phyloP scores from a whole-genome alignment of 352 stramenopile species.

The Phytophthora fragariaefolia region DNA sequence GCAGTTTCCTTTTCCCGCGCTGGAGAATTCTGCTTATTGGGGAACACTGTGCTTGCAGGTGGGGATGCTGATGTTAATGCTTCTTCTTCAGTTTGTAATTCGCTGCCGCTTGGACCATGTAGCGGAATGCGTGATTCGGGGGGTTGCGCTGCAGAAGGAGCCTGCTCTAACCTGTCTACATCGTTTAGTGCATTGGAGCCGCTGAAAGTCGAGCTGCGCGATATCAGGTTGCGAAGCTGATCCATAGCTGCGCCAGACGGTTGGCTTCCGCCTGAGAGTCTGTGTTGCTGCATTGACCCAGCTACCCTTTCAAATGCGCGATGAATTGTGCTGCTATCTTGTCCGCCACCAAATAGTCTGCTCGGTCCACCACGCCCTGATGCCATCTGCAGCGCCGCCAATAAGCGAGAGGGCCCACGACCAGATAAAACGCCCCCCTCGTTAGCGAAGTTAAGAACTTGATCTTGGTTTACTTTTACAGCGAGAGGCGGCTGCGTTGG shows the following conservation, averaged over 20 bases:
- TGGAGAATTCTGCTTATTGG: constrained; percentile 11
- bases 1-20: constrained; percentile 13
- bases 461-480: constrained; percentile 70
- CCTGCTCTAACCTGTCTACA: constrained; percentile 16
- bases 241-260: constrained; percentile 48
- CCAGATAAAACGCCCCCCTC: constrained; percentile 30
- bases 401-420: constrained; percentile 51
- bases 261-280: constrained; percentile 21
- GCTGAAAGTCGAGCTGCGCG: constrained; percentile 34
- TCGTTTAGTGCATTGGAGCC: constrained; percentile 20
- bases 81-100: constrained; percentile 33
- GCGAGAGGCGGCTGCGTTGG: constrained; percentile 30
- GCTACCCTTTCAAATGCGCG: constrained; percentile 55
- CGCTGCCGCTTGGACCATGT: constrained; percentile 28
- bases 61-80: constrained; percentile 7
- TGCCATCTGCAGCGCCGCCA: constrained; percentile 65
- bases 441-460: constrained; percentile 61
- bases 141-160: neutral
- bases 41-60: constrained; percentile 6
- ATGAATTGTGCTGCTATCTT: constrained; percentile 38
- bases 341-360: constrained; percentile 32
- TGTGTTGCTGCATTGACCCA: constrained; percentile 42
- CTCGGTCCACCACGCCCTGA: constrained; percentile 33
- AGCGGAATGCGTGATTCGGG: constrained; percentile 2
- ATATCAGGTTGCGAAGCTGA: constrained; percentile 63